Base-by-base conservation (phyloP, 2,329 filamentous ascomycete species). In the Macrophomina phaseolina region DNA sequence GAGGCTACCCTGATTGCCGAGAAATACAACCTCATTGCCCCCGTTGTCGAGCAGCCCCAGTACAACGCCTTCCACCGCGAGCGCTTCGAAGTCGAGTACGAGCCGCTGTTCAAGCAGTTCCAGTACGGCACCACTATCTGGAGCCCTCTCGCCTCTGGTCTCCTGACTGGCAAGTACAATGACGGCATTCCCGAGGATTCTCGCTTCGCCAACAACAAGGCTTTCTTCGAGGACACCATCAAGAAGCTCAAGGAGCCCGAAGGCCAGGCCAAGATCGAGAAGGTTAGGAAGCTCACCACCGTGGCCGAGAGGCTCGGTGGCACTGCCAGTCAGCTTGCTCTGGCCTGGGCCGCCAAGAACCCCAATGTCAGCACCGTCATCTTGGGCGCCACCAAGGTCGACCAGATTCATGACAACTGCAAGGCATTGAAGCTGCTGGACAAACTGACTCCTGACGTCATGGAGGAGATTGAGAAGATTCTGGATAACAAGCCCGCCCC, bases 81-180 rank as follows among this genome's bases (percentile, higher is more conserved):
- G 76, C 81, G 85, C 48, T 87, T 89, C 77, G 86, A 89, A 80
- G 82, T 85, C 70, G 87, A 89, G 76, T 89, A 86, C 73, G 83
- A 80, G 32, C 85, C 85, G 18, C 73, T 89, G 16, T 89, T 81
- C 77, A 75, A 85, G 68, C 82, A 87, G 72, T 85, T 83, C 80
- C 77, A 84, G 68, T 86, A 86, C 71, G 86, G 86, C 55, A 86
- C 86, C 48, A 85, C 82, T 61, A 84, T 84, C 74, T 87, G 84
- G 83, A 82, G 79, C 28, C 85, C 86, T 23, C 80, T 88, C 9
- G 84, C 83, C 55, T 84, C 81, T 36, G 87, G 87, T 67, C 76
- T 89, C 46, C 75, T 89, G 64, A 88, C 85, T 7, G 87, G 87
- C 72, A 89, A 89, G 78, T 89, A 89, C 81, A 88, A 88, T 76